Percentiles rank a stretch among this genome's conserved stretches.
Conservation (phyloP, 495 filamentous ascomycete genomes). For the Trichocladium antarcticum region DNA sequence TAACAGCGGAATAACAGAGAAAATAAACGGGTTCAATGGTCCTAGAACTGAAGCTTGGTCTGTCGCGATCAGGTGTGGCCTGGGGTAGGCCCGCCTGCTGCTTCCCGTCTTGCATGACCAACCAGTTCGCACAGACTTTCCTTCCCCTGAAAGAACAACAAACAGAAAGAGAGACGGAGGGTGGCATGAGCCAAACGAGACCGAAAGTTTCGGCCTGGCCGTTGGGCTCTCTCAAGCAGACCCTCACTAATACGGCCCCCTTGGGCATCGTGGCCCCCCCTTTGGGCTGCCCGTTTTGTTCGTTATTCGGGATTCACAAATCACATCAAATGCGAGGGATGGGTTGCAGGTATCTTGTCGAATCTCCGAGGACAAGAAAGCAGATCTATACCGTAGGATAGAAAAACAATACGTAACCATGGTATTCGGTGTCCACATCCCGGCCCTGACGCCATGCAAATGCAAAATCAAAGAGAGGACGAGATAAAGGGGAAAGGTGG, state of each 20-base stretch:
- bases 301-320: neutral
- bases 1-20: neutral
- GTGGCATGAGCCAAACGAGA: neutral
- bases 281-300: neutral
- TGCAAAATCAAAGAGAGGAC: constrained; percentile 14
- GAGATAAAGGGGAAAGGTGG: neutral
- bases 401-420: constrained; percentile 23
- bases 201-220: neutral
- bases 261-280: too few species aligned
- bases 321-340: neutral
- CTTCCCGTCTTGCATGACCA: constrained; percentile 15
- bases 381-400: constrained; percentile 20
- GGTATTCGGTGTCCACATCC: constrained; percentile 23
- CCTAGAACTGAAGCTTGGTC: neutral
- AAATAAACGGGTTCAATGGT: neutral
- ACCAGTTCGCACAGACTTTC: neutral
- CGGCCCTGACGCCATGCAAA: constrained; percentile 24
- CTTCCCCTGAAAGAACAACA: constrained; percentile 5
- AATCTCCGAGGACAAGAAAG: constrained; percentile 7
- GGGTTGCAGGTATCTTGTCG: constrained; percentile 1
- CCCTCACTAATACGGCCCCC: too few species aligned
- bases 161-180: neutral
- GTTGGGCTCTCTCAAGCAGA: too few species aligned
- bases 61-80: neutral
- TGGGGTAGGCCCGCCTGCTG: constrained; percentile 13